Evolutionary conservation across 2,329 filamentous ascomycete genomes (phyloP).

Genomic region (Pseudogymnoascus sp.): DNA sequence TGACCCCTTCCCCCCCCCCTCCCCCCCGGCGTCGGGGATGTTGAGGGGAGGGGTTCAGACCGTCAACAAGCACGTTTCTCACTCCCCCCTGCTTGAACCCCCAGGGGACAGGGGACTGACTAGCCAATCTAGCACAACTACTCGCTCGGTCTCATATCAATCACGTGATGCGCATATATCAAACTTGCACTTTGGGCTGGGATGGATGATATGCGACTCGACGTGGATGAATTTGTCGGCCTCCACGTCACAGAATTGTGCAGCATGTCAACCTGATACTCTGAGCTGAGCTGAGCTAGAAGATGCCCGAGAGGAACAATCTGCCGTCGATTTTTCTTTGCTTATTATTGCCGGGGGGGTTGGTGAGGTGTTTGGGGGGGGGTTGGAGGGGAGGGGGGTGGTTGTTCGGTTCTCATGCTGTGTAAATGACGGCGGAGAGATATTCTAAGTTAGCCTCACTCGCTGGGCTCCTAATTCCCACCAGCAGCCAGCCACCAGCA

Average conservation of each 20-base stretch:
- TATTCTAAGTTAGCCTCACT: background rate
- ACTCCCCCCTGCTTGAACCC: background rate
- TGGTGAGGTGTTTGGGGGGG: background rate
- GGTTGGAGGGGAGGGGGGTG: background rate
- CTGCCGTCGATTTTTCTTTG: background rate
- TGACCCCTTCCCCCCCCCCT: background rate
- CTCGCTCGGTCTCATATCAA: background rate
- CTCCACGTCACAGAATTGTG: background rate
- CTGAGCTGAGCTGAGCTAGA: background rate
- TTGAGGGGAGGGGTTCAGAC: background rate
- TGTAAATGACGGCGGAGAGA: background rate
- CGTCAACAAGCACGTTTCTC: background rate
- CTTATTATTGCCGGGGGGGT: background rate
- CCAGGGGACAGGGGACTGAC: background rate
- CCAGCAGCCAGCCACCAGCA: background rate
- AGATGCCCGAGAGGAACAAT: background rate
- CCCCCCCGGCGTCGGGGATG: background rate
- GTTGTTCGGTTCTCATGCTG: background rate
- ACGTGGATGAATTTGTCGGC: slow-evolving; percentile 2
- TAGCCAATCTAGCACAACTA: background rate
- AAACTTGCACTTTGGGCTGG: background rate
- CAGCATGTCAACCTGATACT: background rate
- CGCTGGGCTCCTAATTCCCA: background rate
- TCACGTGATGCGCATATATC: background rate
- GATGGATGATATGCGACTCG: background rate